Evolutionary conservation across 1,139 yeast genomes (phyloP), one percentile per base, ranked within the genome.

Genomic region (Meyerozyma smithsonii): DNA sequence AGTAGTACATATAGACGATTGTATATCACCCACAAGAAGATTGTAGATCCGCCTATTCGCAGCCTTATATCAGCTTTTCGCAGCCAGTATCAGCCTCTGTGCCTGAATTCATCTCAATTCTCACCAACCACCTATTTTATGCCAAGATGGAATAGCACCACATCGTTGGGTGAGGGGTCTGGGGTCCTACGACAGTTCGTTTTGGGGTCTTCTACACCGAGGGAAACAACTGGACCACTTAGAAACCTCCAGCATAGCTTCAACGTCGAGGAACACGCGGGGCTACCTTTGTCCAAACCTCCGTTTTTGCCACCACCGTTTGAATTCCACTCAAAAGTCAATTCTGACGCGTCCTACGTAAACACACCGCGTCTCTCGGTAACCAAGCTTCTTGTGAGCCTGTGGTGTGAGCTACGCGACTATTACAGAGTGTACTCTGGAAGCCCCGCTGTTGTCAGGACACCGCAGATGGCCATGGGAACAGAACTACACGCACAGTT

Each of bases 361-460:
- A 21, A 43, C 1, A 47, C 45, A 28, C 74, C 74, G 8, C 50
- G 77, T 35, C 47, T 72, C 32, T 64, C 74, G 6, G 80, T 76
- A 6, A 74, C 81, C 0, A 68, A 64, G 40, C 48, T 77, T 14
- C 54, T 75, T 8, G 66, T 77, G 0, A 56, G 62, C 33, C 58
- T 64, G 24, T 77, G 82, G 81, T 77, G 83, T 56, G 81, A 77
- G 48, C 52, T 77, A 41, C 51, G 72, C 21, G 64, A 62, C 15
- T 64, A 66, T 38, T 77, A 74, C 48, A 64, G 63, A 16, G 52
- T 72, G 0, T 76, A 67, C 46, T 59, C 77, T 0, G 65, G 65
- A 5, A 50, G 65, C 1, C 57, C 61, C 8, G 16, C 38, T 5
- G 48, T 52, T n/a, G 50, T 49, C 15, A 59, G 58, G 10, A 60